Evolutionary conservation across 257 asterid genomes (phyloP).

Genomic region (Solanum infundibuliforme): DNA sequence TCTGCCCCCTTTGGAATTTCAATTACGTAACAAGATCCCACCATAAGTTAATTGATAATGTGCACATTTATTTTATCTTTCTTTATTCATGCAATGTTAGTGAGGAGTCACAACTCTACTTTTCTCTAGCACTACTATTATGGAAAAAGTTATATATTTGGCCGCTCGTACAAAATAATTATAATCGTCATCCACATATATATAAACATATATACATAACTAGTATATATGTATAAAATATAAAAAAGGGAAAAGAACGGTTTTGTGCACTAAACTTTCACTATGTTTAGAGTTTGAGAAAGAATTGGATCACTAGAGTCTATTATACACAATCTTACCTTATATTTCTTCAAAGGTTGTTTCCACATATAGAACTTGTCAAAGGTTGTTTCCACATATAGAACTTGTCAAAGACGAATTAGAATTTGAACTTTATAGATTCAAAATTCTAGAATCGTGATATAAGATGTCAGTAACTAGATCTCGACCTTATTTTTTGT

Average conservation of each 20-base stretch:
- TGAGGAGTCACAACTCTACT: constrained; percentile 18
- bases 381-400: background rate
- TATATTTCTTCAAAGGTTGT: background rate
- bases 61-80: background rate
- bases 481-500: background rate
- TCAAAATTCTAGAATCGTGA: background rate
- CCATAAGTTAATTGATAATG: background rate
- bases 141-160: background rate
- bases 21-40: background rate
- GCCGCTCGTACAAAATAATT: background rate
- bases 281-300: background rate
- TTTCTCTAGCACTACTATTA: constrained; percentile 14
- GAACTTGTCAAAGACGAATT: background rate
- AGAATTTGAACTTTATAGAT: background rate
- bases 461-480: background rate
- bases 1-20: background rate
- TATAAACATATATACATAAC: background rate
- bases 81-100: constrained; percentile 10
- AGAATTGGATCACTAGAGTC: background rate
- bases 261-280: background rate
- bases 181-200: background rate
- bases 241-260: background rate
- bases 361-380: background rate
- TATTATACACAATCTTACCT: background rate
- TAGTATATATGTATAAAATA: background rate